phyloP scores from a whole-genome alignment of 108 stramenopile species.

The Parietichytrium sp. region DNA sequence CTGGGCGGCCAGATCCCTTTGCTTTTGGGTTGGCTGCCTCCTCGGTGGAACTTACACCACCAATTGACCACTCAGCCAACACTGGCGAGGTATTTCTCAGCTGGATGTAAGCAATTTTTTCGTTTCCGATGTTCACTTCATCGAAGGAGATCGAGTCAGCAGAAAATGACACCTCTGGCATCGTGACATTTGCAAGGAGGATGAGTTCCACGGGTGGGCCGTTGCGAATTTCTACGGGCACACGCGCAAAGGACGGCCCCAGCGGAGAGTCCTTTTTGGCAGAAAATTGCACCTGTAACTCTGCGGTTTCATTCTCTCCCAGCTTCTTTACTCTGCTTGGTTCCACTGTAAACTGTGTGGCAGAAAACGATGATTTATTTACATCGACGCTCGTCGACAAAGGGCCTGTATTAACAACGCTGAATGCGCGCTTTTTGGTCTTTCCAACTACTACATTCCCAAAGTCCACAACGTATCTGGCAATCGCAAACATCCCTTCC shows the following conservation, averaged over 20 bases:
- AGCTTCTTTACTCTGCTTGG: constrained; percentile 64
- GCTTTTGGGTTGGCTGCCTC: constrained; percentile 48
- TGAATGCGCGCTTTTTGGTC: neutral
- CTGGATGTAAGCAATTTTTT: constrained; percentile 57
- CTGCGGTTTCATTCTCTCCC: constrained; percentile 50
- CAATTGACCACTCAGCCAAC: constrained; percentile 40
- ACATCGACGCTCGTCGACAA: constrained; percentile 54
- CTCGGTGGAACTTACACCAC: constrained; percentile 41
- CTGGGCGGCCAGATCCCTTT: constrained; percentile 39
- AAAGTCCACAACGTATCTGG: constrained; percentile 34
- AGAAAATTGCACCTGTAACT: constrained; percentile 53
- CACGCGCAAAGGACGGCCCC: neutral
- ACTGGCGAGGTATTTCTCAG: constrained; percentile 46
- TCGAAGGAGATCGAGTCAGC: constrained; percentile 42
- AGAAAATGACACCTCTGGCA: neutral
- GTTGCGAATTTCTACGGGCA: constrained; percentile 8
- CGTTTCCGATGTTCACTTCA: constrained; percentile 48
- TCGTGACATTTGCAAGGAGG: neutral
- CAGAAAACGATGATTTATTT: constrained; percentile 55
- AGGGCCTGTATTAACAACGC: neutral
- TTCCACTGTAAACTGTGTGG: constrained; percentile 60
- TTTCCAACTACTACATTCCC: constrained; percentile 22
- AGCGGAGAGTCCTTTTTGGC: constrained; percentile 49
- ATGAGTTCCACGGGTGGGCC: neutral
- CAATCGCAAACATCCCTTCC: neutral